Evolutionary conservation across 208 protist species (phyloP), one percentile per base, ranked within the genome.

Genomic region (Acanthamoeba rhysodes): DNA sequence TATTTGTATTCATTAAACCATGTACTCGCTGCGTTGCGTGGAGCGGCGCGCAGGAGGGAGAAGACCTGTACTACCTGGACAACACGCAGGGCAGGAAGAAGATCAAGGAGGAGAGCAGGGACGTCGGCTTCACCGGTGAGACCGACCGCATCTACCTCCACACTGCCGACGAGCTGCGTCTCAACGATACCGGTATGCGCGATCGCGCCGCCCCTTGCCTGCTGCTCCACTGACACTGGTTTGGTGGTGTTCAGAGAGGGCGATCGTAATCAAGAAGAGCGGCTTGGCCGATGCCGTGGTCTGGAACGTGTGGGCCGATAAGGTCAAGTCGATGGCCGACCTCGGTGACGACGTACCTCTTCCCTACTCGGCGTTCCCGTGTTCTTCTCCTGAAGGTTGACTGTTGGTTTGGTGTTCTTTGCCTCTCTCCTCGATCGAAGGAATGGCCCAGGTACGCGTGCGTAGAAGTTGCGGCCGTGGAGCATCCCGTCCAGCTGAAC

Each of bases 241-340:
- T 37, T 18, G 29, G 27, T 76, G 10, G 20, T 12, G 27, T 16
- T n/a, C 27, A 66, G 80, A 93, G 37, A 18, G 48, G n/a, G 22
- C 41, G n/a, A 57, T 94, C 18, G 90, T 94, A 10, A 55, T 94
- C 32, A 70, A 41, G 24, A 94, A 94, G 90, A 59, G 34, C 68
- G 68, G 68, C 27, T 37, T 94, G 45, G 29, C 90, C n/a, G 90
- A 94, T 37, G 90, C 90, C 37, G 68, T 94, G 18, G 70, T 94
- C 18, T 94, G 90, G 82, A 95, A 95, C 59, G 53, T 55, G 18
- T 95, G 92, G 92, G 92, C 50, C 32, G 92, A 95, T 29, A 95
- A 95, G 76, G 92, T 29, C 34, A 72, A 84, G 55, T 53, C 48
- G 24, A 84, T 95, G 12, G 74, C 74, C 29, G 92, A 95, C 48